Evolutionary conservation across 2,329 filamentous ascomycete genomes (phyloP).

Genomic region (Corynespora cassiicola): DNA sequence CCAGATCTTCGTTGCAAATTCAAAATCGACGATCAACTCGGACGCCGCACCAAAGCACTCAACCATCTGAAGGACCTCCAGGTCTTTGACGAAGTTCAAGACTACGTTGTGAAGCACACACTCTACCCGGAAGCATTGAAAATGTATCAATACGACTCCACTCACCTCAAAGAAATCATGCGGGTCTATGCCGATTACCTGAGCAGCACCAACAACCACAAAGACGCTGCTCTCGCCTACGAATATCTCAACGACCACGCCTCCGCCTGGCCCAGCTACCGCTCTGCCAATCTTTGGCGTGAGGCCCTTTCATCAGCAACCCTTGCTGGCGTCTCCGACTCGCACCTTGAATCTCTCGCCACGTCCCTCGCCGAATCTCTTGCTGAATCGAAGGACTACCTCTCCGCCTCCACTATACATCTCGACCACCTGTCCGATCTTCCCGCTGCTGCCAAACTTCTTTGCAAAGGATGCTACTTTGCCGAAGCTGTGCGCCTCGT

Average conservation of each 20-base stretch:
- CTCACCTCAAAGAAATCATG: constrained; percentile 72
- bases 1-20: constrained; percentile 75
- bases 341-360: constrained; percentile 74
- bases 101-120: constrained; percentile 78
- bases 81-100: constrained; percentile 77
- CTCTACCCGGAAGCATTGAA: constrained; percentile 80
- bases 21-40: constrained; percentile 87
- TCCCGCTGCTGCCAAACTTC: constrained; percentile 71
- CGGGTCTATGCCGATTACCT: constrained; percentile 81
- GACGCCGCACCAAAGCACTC: constrained; percentile 78
- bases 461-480: constrained; percentile 89
- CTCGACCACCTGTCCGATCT: constrained; percentile 80
- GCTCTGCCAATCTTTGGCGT: constrained; percentile 85
- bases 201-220: constrained; percentile 75
- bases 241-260: constrained; percentile 80
- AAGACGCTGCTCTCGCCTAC: constrained; percentile 88
- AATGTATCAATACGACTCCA: constrained; percentile 81
- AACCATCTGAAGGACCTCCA: constrained; percentile 75
- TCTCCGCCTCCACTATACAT: constrained; percentile 78
- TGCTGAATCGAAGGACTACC: constrained; percentile 83
- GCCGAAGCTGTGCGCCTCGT: constrained; percentile 85
- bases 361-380: constrained; percentile 77
- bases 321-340: constrained; percentile 63
- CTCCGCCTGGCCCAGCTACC: constrained; percentile 82
- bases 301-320: constrained; percentile 85